Percentiles rank a stretch among this genome's conserved stretches.
phyloP scores from a whole-genome alignment of 2,329 filamentous ascomycete genomes.

The Ustulina deusta region DNA sequence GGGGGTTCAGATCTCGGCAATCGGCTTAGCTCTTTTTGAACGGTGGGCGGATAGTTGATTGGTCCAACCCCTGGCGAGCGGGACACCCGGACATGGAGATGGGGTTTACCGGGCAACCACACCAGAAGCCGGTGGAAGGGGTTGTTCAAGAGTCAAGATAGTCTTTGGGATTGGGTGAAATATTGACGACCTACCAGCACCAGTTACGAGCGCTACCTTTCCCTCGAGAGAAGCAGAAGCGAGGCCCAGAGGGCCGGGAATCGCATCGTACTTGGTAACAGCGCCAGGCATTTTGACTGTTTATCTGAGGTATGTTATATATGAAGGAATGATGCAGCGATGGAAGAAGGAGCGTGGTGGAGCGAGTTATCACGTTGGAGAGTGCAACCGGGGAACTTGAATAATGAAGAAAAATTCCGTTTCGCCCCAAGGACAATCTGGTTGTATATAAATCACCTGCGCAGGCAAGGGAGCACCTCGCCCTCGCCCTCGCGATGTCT shows the following conservation, averaged over 20 bases:
- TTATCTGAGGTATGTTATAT: constrained; percentile 6
- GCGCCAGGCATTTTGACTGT: constrained; percentile 52
- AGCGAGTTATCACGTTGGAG: constrained; percentile 12
- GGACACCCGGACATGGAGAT: constrained; percentile 44
- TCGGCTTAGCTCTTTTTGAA: constrained; percentile 13
- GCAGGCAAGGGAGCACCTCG: background rate
- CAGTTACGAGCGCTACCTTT: constrained; percentile 55
- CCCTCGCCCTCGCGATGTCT: constrained; percentile 3
- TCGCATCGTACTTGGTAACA: constrained; percentile 53
- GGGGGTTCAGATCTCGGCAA: constrained; percentile 20
- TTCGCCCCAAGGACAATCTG: constrained; percentile 5
- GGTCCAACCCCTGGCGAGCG: constrained; percentile 14
- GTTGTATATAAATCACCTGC: constrained; percentile 33
- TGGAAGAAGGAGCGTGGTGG: constrained; percentile 16
- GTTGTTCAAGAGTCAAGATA: background rate
- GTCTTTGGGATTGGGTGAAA: background rate
- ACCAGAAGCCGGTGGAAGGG: background rate
- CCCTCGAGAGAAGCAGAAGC: constrained; percentile 55
- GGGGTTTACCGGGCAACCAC: constrained; percentile 41
- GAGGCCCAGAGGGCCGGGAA: constrained; percentile 55
- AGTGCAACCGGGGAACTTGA: background rate
- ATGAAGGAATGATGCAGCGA: constrained; percentile 20
- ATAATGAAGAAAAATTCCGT: background rate
- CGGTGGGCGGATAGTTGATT: constrained; percentile 25
- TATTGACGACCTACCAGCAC: constrained; percentile 53